Conservation (phyloP, 176 grass and related monocot species). For the Avena sativa region DNA sequence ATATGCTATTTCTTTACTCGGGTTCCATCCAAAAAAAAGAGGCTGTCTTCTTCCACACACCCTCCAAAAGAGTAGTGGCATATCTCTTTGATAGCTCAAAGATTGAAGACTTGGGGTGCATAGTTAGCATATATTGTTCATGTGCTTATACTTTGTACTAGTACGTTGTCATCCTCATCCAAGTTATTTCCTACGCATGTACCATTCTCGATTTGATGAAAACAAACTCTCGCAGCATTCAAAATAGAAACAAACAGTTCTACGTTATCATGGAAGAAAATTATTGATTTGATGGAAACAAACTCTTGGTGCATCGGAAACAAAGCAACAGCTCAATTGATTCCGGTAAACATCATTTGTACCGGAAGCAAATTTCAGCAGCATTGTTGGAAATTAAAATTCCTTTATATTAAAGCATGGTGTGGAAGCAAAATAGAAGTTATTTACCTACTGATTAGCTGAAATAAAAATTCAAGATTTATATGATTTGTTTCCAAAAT, state of each 20-base stretch:
- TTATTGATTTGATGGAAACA: background rate
- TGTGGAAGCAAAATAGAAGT: background rate
- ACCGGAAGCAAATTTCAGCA: background rate
- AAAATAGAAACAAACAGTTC: background rate
- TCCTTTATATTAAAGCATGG: background rate
- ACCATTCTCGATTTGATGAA: background rate
- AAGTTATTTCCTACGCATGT: background rate
- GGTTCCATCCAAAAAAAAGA: conserved; percentile 3
- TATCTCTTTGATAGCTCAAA: background rate
- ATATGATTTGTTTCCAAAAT: background rate
- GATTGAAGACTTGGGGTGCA: conserved; percentile 9
- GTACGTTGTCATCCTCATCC: background rate
- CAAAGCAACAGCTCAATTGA: background rate
- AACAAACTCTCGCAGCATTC: background rate
- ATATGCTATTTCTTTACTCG: background rate
- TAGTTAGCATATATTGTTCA: background rate
- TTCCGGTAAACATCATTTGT: background rate
- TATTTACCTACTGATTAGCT: background rate
- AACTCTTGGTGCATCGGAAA: background rate
- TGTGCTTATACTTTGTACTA: background rate
- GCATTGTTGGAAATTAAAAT: background rate
- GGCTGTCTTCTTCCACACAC: background rate
- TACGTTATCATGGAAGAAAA: background rate
- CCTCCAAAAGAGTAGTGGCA: background rate
- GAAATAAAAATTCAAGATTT: background rate